These are phyloP conservation scores for Cytospora leucostoma DNA, from an alignment of 2,329 filamentous ascomycete species.

Conservation along the genomic window DNA sequence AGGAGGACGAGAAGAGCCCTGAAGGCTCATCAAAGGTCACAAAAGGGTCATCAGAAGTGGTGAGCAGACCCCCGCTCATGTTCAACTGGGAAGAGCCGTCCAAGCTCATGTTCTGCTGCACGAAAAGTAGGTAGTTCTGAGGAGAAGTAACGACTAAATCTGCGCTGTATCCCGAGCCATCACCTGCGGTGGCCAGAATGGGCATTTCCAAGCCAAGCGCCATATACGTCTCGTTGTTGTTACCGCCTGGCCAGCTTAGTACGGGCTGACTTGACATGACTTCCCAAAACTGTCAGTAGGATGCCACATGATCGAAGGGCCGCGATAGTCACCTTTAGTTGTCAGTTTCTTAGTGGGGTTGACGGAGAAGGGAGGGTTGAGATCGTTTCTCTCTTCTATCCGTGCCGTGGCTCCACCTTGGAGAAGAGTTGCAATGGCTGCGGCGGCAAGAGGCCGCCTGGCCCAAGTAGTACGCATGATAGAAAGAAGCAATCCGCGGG, in stretches of 20 bases:
- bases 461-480: not conserved
- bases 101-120: constrained; percentile 26
- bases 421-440: constrained; percentile 24
- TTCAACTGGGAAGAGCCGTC: constrained; percentile 20
- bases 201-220: constrained; percentile 26
- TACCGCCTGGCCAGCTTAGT: constrained; percentile 19
- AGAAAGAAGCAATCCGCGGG: not conserved
- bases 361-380: constrained; percentile 19
- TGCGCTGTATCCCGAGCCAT: constrained; percentile 18
- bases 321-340: constrained; percentile 1
- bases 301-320: not conserved
- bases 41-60: constrained; percentile 27
- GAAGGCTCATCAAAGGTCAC: constrained; percentile 32
- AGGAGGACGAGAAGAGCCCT: constrained; percentile 33
- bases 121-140: constrained; percentile 25
- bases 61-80: constrained; percentile 26
- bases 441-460: constrained; percentile 12
- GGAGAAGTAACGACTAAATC: constrained; percentile 23
- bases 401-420: not conserved
- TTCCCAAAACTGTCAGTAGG: not conserved
- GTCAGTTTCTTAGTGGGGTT: constrained; percentile 13
- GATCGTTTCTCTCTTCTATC: not conserved
- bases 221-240: constrained; percentile 15
- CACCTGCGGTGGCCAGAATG: constrained; percentile 24
- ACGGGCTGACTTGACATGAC: constrained; percentile 20